Base-by-base conservation (phyloP, 2,329 filamentous ascomycete species). In the Fonsecaea erecta region DNA sequence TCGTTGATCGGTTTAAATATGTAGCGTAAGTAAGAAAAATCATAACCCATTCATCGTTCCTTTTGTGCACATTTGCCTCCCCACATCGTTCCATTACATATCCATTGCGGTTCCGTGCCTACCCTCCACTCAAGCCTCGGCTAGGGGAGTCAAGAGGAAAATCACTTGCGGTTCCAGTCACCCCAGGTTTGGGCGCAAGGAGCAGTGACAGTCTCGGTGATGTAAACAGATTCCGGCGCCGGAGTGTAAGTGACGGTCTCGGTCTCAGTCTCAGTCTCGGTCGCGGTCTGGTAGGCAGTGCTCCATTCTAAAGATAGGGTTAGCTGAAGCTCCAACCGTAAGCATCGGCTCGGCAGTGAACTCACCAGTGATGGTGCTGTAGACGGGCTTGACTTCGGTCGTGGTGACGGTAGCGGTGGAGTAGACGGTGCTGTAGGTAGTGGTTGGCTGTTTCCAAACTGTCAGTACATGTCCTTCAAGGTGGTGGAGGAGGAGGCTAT, bases 321-420 rank as follows among this genome's bases (percentile, higher is more conserved):
- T 34, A 30, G 51, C 11, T 48, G 18, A 12, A 24, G 6, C 14
- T 11, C 43, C 1, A 24, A 24, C 18, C 21, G 16, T 14, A 16
- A 24, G 8, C 11, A 16, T 24, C 2, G 4, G 18, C 43, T 21
- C 8, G 4, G 24, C 9, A 5, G 9, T 12, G 21, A 24, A 48
- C 43, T 48, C 18, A 48, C 43, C 43, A 24, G 51, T 53, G 26
- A 53, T 34, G 26, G 51, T 53, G 51, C 14, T 53, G 51, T 53
- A 53, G 30, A 53, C 51, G 26, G 51, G 30, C 51, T 53, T 34
- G 30, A 26, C 32, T 14, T 53, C 12, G 32, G 57, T 30, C 28
- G 28, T 30, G 8, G 28, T 60, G 18, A 46, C 46, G 43, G 57
- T 43, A 51, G 57, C 57, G 28, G 57, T 60, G 4, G 32, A 32